A percentile compares a stretch with the other conserved stretches of the same genome.
Evolutionary conservation across 2,329 filamentous ascomycete species (phyloP).

Genomic region (Claviceps citrina): DNA sequence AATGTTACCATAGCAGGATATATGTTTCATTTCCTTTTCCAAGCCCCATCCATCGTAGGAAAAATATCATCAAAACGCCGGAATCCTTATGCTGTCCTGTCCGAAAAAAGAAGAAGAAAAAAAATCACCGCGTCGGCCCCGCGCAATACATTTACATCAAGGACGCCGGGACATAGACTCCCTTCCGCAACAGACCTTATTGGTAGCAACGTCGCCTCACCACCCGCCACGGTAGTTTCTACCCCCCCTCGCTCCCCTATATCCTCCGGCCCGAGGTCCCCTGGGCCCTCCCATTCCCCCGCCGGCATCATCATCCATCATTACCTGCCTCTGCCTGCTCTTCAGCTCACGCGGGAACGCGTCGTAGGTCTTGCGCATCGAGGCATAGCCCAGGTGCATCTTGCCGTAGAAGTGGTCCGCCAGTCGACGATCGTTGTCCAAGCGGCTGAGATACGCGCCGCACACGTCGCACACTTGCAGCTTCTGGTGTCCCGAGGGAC

Average conservation of each 20-base stretch:
- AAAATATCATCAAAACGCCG: not conserved
- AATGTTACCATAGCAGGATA: too few species aligned
- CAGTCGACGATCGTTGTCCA: slow-evolving; percentile 86
- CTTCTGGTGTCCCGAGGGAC: slow-evolving; percentile 91
- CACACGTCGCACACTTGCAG: slow-evolving; percentile 97
- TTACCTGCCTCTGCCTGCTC: slow-evolving; percentile 40
- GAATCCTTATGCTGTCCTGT: not conserved
- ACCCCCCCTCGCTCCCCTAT: slow-evolving; percentile 35
- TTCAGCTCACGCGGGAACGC: slow-evolving; percentile 77
- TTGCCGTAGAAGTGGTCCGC: slow-evolving; percentile 99
- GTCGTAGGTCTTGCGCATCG: slow-evolving; percentile 91
- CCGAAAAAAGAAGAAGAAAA: not conserved
- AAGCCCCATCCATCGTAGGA: too few species aligned
- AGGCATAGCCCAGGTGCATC: slow-evolving; percentile 96
- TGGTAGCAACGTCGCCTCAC: slow-evolving; percentile 15
- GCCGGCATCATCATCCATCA: slow-evolving; percentile 31
- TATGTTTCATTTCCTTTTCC: too few species aligned
- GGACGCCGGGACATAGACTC: not conserved
- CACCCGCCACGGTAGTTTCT: slow-evolving; percentile 35
- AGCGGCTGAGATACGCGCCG: slow-evolving; percentile 77
- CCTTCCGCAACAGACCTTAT: not conserved
- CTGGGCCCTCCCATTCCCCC: slow-evolving; percentile 26
- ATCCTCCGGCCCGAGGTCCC: slow-evolving; percentile 38
- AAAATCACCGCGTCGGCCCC: not conserved
- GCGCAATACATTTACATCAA: not conserved